These are phyloP conservation scores for Eucalyptus globulus DNA, from an alignment of 345 rosid species.

Conservation along the genomic window DNA sequence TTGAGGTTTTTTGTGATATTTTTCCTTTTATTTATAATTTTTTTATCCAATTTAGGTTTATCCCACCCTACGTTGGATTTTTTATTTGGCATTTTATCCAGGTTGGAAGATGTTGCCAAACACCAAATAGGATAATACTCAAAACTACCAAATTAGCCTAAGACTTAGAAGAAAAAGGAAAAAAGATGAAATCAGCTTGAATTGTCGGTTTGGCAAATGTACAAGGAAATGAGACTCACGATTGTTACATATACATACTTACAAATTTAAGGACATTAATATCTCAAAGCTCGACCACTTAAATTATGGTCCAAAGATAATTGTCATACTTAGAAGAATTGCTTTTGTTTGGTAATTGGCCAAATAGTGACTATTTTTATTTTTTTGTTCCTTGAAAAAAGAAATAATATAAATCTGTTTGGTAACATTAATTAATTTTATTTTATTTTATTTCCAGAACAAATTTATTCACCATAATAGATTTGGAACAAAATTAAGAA, in stretches of 20 bases:
- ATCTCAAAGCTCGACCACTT: background rate
- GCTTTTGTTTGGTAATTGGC: too few relatives aligned
- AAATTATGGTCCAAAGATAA: background rate
- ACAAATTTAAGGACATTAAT: background rate
- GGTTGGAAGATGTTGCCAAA: background rate
- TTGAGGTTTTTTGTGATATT: background rate
- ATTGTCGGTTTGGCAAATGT: background rate
- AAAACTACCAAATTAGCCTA: background rate
- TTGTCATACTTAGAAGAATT: background rate
- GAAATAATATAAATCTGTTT: too few relatives aligned
- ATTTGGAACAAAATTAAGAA: too few relatives aligned
- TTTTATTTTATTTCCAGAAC: too few relatives aligned
- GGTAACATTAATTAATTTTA: too few relatives aligned
- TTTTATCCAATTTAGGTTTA: background rate
- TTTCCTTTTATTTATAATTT: too few relatives aligned
- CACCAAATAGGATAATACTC: background rate
- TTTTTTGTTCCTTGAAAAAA: too few relatives aligned
- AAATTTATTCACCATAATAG: too few relatives aligned
- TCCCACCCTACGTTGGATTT: background rate
- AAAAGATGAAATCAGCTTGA: background rate
- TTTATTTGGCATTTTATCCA: too few relatives aligned
- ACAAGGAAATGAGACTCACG: background rate
- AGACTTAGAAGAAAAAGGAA: background rate
- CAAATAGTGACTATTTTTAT: too few relatives aligned
- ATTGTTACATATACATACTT: background rate